Evolutionary conservation across 352 stramenopile genomes (phyloP), one percentile per base, ranked within the genome.

Genomic region (Phytophthora agathidicida): DNA sequence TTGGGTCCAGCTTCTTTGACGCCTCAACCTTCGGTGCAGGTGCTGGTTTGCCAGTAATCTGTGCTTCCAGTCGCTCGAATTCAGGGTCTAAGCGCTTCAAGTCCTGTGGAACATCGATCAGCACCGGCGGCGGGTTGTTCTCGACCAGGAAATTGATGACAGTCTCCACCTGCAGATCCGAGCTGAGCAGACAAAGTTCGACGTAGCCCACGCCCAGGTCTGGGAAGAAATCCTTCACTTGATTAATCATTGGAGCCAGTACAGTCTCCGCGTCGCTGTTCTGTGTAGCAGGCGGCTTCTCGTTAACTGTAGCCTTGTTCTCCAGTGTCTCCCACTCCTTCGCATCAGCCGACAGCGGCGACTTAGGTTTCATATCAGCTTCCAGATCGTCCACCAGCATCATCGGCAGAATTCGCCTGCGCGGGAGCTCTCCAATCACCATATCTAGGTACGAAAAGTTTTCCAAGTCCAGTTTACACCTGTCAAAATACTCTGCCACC

Each of bases 361-460:
- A 22, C 11, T 28, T 45, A 7, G 53, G 27, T 31, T 62, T 54
- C 0, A 33, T 58, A 19, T 75, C 52, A 26, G 47, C 57, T 47
- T 36, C 53, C 14, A 67, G 32, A 30, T 65, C 53, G 8, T 71
- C 22, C n/a, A 47, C 16, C 38, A 68, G 39, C 44, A 53, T 35
- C 5, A 32, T 47, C 8, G 60, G 49, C 33, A 68, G 36, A 20
- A 71, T 60, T 3, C 73, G 67, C 27, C 85, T 73, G 26, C 72
- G 67, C 3, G 85, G 85, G 3, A 94, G 68, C 2, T 66, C 60
- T 23, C 89, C 81, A 5, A 92, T 53, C 28, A 93, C 72, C 67
- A 93, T 83, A 31, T 83, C 75, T 17, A 94, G 58, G 37, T 94
- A 94, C 22, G 72, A 84, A 14, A 88, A 68, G 24, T 71, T 80